Conservation (phyloP, 2,329 filamentous ascomycete genomes). For the Neurospora sp. region DNA sequence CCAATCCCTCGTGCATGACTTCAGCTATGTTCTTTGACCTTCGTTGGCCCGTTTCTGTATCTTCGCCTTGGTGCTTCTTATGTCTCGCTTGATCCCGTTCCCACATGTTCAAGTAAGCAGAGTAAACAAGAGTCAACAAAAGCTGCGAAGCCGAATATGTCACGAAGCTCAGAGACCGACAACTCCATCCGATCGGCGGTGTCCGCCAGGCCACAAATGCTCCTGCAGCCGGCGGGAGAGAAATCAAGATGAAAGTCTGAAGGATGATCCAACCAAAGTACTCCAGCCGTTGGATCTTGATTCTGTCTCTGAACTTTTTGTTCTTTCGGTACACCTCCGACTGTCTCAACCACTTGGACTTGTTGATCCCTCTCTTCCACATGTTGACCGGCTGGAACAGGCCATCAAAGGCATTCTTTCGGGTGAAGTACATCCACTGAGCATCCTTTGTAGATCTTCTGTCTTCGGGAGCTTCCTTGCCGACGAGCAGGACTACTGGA, state of each 20-base stretch:
- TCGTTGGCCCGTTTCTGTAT: background rate
- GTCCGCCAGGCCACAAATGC: background rate
- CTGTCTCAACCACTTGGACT: background rate
- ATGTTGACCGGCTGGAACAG: conserved; percentile 4
- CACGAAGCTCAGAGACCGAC: background rate
- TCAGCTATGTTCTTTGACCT: background rate
- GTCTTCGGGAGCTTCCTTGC: background rate
- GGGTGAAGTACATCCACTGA: background rate
- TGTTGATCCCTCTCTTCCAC: conserved; percentile 4
- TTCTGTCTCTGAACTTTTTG: background rate
- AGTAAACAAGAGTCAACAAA: background rate
- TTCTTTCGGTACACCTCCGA: background rate
- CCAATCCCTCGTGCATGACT: background rate
- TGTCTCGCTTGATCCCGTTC: background rate
- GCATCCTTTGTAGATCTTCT: background rate
- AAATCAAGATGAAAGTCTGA: background rate
- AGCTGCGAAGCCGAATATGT: background rate
- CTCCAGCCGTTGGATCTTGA: background rate
- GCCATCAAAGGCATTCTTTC: background rate
- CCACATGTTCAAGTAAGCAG: background rate
- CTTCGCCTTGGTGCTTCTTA: background rate
- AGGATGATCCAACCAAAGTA: background rate
- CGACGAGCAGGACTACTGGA: conserved; percentile 8
- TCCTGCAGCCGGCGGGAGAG: background rate
- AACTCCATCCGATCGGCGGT: background rate